Evolutionary conservation across 352 stramenopile genomes (phyloP).

Genomic region (Phytophthora podocarpi): DNA sequence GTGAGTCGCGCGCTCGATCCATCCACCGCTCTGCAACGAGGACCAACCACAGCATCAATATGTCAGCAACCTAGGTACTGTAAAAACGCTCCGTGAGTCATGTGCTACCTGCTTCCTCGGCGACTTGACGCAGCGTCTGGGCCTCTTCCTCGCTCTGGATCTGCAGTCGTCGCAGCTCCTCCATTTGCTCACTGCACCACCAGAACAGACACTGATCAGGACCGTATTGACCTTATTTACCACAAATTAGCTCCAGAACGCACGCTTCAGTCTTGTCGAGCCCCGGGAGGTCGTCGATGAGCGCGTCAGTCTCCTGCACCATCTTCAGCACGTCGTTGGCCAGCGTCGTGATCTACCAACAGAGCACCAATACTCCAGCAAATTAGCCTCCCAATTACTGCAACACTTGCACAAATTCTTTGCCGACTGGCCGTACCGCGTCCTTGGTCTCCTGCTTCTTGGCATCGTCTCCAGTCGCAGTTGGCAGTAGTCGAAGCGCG

Average conservation of each 20-base stretch:
- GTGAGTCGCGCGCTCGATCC: conserved; percentile 77
- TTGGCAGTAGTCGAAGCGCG: conserved; percentile 74
- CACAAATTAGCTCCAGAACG: background rate
- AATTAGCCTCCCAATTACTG: background rate
- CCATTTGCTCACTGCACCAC: conserved; percentile 67
- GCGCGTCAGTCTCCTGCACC: conserved; percentile 76
- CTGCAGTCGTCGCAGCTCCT: conserved; percentile 78
- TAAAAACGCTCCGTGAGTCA: too few species aligned
- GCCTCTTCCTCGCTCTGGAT: conserved; percentile 87
- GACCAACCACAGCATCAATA: background rate
- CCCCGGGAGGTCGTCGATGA: conserved; percentile 82
- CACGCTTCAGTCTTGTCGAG: conserved; percentile 84
- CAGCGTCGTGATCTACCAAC: conserved; percentile 66
- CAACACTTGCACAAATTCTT: background rate
- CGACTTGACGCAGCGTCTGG: conserved; percentile 80
- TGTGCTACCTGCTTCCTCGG: conserved; percentile 76
- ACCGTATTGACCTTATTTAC: background rate
- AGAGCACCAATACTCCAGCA: conserved; percentile 6
- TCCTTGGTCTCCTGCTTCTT: conserved; percentile 61
- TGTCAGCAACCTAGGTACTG: too few species aligned
- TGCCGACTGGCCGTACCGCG: conserved; percentile 33
- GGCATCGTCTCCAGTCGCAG: conserved; percentile 49
- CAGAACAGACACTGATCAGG: conserved; percentile 1
- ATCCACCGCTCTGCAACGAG: conserved; percentile 71
- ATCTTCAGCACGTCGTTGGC: conserved; percentile 80